Evolutionary conservation across 805 yeast genomes (phyloP).

Genomic region (Sugiyamaella boreocaroliniensis): DNA sequence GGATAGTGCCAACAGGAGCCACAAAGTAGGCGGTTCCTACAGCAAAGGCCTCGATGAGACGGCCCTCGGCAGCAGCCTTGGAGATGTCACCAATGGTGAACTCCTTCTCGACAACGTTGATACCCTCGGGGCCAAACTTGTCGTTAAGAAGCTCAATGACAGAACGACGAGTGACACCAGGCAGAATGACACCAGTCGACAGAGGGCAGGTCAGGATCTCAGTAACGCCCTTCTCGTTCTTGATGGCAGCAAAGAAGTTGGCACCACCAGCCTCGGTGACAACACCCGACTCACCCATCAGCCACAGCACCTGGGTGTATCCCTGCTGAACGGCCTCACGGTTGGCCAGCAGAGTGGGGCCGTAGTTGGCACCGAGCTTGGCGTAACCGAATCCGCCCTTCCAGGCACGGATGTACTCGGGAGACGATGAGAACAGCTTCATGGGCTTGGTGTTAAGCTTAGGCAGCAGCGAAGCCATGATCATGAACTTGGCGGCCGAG

Average conservation of each 20-base stretch:
- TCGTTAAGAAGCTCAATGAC: constrained; percentile 34
- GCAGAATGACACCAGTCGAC: constrained; percentile 44
- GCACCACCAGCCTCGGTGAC: constrained; percentile 52
- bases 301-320: constrained; percentile 48
- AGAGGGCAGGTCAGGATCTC: constrained; percentile 48
- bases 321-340: constrained; percentile 41
- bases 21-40: constrained; percentile 51
- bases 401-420: constrained; percentile 48
- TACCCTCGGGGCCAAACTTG: constrained; percentile 32
- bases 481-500: constrained; percentile 26
- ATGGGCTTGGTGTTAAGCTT: constrained; percentile 45
- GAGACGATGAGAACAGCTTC: constrained; percentile 44
- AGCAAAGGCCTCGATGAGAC: constrained; percentile 48
- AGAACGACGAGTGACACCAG: constrained; percentile 48
- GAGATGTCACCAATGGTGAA: constrained; percentile 43
- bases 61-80: constrained; percentile 41
- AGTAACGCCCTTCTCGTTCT: constrained; percentile 36
- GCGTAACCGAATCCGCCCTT: constrained; percentile 50
- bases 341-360: constrained; percentile 44
- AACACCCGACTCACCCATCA: constrained; percentile 45
- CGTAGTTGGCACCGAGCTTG: constrained; percentile 52
- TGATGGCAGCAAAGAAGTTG: constrained; percentile 46
- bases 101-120: constrained; percentile 40
- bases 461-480: constrained; percentile 22
- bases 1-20: constrained; percentile 40